Evolutionary conservation across 257 asterid genomes (phyloP).

Genomic region (Solanum pennellii): DNA sequence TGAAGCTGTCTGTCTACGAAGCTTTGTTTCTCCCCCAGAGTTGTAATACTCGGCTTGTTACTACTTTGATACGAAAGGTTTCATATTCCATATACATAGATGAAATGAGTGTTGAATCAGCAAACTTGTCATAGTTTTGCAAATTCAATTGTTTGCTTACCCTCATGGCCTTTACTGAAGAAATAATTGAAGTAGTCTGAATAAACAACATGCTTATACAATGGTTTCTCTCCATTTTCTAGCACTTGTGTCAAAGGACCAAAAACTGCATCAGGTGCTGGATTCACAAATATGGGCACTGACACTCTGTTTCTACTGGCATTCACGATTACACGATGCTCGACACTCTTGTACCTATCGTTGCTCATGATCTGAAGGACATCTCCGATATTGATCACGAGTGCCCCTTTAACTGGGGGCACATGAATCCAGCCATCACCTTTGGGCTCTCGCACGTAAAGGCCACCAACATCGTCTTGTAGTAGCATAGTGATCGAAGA

Average conservation of each 20-base stretch:
- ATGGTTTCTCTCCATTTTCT: conserved; percentile 24
- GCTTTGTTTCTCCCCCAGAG: neutral
- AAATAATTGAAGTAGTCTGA: conserved; percentile 44
- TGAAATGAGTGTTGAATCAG: neutral
- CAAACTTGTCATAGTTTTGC: conserved; percentile 20
- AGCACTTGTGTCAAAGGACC: conserved; percentile 33
- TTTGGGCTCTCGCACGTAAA: conserved; percentile 24
- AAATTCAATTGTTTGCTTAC: conserved; percentile 33
- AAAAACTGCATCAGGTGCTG: conserved; percentile 22
- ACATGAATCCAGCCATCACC: conserved; percentile 33
- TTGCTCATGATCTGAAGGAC: conserved; percentile 44
- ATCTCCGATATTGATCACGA: conserved; percentile 38
- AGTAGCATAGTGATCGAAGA: conserved; percentile 42
- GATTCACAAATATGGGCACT: conserved; percentile 37
- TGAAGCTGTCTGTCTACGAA: neutral
- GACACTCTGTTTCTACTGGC: conserved; percentile 28
- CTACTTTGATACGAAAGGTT: neutral
- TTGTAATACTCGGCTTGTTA: neutral
- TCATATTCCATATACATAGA: neutral
- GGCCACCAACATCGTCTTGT: conserved; percentile 52
- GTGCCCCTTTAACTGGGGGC: conserved; percentile 30
- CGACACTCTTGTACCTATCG: conserved; percentile 38
- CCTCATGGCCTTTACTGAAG: conserved; percentile 43
- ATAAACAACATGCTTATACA: conserved; percentile 25
- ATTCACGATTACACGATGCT: conserved; percentile 37